phyloP scores from a whole-genome alignment of 208 protist genomes.

The Wallacemonas sp. region DNA sequence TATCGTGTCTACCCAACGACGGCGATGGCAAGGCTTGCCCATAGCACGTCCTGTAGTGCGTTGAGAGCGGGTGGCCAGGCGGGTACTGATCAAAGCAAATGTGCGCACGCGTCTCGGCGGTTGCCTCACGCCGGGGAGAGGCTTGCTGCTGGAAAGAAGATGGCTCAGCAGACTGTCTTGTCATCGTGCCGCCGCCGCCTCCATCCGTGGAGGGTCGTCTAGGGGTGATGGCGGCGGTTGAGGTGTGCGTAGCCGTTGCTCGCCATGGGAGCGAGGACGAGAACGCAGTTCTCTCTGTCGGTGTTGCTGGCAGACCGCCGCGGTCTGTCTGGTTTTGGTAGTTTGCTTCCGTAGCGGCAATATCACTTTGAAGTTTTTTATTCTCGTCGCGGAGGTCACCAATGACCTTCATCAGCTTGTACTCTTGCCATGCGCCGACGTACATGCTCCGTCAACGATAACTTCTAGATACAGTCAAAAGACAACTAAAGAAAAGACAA shows the following conservation, averaged over 20 bases:
- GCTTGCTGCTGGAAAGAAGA: no score
- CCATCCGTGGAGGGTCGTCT: slow-evolving; percentile 5
- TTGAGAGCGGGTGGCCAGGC: slow-evolving; percentile 14
- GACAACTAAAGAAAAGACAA: no score
- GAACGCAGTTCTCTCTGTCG: background rate
- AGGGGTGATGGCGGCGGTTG: background rate
- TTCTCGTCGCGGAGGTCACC: slow-evolving; percentile 42
- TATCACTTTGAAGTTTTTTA: slow-evolving; percentile 19
- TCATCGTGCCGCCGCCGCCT: background rate
- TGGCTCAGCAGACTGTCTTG: background rate
- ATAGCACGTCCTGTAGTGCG: background rate
- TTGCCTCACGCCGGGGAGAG: no score
- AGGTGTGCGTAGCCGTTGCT: no score
- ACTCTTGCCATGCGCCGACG: slow-evolving; percentile 73
- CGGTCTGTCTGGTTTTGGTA: no score
- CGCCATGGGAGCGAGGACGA: background rate
- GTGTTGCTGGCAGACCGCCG: no score
- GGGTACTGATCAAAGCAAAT: slow-evolving; percentile 15
- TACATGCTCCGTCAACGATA: slow-evolving; percentile 48
- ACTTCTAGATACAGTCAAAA: no score
- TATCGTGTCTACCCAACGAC: no score
- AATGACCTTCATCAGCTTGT: slow-evolving; percentile 62
- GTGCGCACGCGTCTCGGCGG: no score
- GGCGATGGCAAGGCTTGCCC: slow-evolving; percentile 1
- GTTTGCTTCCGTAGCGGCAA: no score